phyloP scores from a whole-genome alignment of 352 stramenopile genomes.

The Phytophthora europaea region DNA sequence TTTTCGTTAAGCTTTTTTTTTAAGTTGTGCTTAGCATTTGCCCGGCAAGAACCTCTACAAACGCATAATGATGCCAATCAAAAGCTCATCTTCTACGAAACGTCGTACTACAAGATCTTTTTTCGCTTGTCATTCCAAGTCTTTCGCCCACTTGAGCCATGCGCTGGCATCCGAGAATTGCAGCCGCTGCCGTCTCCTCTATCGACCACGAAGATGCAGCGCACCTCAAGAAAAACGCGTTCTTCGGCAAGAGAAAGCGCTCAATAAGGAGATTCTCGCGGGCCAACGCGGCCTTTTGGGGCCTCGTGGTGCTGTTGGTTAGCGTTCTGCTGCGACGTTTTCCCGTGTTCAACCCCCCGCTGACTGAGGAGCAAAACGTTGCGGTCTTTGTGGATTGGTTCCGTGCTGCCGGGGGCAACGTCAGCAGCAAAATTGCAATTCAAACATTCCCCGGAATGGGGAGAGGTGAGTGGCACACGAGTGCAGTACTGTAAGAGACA shows the following conservation, averaged over 20 bases:
- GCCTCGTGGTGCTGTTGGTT: constrained; percentile 21
- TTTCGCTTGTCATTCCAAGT: not conserved
- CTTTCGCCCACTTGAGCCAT: constrained; percentile 8
- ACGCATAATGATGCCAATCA: constrained; percentile 15
- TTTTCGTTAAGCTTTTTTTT: not conserved
- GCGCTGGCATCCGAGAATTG: constrained; percentile 3
- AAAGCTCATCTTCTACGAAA: constrained; percentile 19
- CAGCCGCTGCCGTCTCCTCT: constrained; percentile 1
- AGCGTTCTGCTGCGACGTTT: constrained; percentile 13
- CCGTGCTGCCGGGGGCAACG: constrained; percentile 33
- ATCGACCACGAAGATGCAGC: not conserved
- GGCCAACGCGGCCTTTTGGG: constrained; percentile 7
- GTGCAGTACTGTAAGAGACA: not conserved
- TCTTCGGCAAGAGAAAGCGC: constrained; percentile 13
- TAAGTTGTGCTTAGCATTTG: not conserved
- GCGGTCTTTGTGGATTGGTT: constrained; percentile 61
- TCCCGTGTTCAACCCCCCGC: not conserved
- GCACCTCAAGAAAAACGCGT: constrained; percentile 3
- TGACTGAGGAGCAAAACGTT: constrained; percentile 23
- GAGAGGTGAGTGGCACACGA: constrained; percentile 25
- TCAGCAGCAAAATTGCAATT: constrained; percentile 37
- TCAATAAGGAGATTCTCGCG: not conserved
- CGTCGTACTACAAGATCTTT: constrained; percentile 20
- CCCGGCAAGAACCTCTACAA: not conserved
- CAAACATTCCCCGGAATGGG: constrained; percentile 48